A percentile compares a stretch with the other conserved stretches of the same genome.
These are phyloP conservation scores for Strobilomyces confusus DNA, from an alignment of 768 basidiomycete genomes.

Conservation along the genomic window DNA sequence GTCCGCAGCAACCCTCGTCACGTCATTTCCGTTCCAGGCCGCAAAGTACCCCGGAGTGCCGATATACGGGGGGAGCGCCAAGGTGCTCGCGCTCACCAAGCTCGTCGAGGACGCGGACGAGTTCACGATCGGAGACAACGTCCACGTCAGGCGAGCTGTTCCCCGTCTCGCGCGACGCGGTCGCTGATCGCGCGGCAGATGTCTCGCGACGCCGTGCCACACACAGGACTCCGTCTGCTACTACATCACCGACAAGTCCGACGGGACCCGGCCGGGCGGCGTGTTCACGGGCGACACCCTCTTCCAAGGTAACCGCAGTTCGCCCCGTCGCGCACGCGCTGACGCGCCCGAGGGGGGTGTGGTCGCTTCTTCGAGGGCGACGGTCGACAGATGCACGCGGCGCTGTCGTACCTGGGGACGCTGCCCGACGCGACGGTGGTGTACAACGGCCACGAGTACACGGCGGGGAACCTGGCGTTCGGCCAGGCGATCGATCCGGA, in stretches of 20 bases:
- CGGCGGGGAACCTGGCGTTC: constrained; percentile 67
- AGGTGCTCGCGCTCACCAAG: constrained; percentile 62
- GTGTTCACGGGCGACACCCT: constrained; percentile 97
- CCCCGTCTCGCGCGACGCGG: background rate
- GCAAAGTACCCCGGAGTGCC: constrained; percentile 41
- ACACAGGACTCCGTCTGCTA: constrained; percentile 97
- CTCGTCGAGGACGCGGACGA: constrained; percentile 79
- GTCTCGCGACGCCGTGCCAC: constrained; percentile 87
- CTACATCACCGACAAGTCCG: constrained; percentile 54
- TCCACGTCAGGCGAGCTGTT: constrained; percentile 52
- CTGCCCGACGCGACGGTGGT: constrained; percentile 79
- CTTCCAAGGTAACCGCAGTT: constrained; percentile 45
- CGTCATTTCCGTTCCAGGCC: constrained; percentile 36
- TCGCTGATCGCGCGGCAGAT: constrained; percentile 40
- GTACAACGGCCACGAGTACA: constrained; percentile 94
- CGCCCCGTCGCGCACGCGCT: background rate
- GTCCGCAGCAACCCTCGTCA: background rate
- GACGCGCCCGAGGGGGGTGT: constrained; percentile 59
- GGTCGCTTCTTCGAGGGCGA: constrained; percentile 94
- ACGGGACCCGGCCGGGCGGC: constrained; percentile 52
- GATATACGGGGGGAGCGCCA: constrained; percentile 77
- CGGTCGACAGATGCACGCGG: constrained; percentile 73
- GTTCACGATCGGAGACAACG: constrained; percentile 65
- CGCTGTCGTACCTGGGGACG: constrained; percentile 61
- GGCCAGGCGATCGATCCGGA: constrained; percentile 59